Evolutionary conservation across 2,329 filamentous ascomycete species (phyloP).

Genomic region (Xylaria sp.): DNA sequence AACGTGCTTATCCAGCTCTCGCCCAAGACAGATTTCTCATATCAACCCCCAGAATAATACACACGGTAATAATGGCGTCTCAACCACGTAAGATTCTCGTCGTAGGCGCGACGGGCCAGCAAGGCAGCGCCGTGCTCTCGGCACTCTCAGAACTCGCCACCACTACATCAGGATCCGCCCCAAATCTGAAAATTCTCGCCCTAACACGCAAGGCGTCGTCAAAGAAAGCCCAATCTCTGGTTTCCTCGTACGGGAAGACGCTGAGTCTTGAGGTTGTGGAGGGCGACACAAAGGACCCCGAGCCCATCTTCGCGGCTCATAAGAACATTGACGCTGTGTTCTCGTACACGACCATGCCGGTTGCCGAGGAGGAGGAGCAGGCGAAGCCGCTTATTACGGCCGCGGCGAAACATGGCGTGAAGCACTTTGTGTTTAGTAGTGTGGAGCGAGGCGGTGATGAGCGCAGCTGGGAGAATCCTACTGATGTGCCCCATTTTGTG

Average conservation of each 20-base stretch:
- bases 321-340: slow-evolving; percentile 49
- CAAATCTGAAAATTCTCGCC: slow-evolving; percentile 46
- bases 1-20: neutral
- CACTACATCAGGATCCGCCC: slow-evolving; percentile 36
- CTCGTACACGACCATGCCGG: slow-evolving; percentile 48
- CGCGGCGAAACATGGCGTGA: slow-evolving; percentile 55
- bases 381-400: slow-evolving; percentile 51
- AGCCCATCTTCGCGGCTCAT: slow-evolving; percentile 49
- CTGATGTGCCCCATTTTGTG: slow-evolving; percentile 66
- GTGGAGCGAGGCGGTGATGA: slow-evolving; percentile 71
- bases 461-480: slow-evolving; percentile 60
- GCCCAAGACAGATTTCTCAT: neutral
- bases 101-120: slow-evolving; percentile 52
- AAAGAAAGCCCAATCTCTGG: slow-evolving; percentile 48
- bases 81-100: slow-evolving; percentile 46
- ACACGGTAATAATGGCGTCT: slow-evolving; percentile 33
- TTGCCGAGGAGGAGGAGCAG: slow-evolving; percentile 51
- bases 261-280: slow-evolving; percentile 49
- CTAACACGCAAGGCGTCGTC: slow-evolving; percentile 47
- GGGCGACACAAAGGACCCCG: slow-evolving; percentile 49
- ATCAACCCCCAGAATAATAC: neutral
- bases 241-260: slow-evolving; percentile 35
- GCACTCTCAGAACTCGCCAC: slow-evolving; percentile 38
- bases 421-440: slow-evolving; percentile 70
- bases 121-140: slow-evolving; percentile 49